A percentile compares a stretch with the other conserved stretches of the same genome.
Conservation (phyloP, 768 basidiomycete genomes). For the Pisolithus albus region DNA sequence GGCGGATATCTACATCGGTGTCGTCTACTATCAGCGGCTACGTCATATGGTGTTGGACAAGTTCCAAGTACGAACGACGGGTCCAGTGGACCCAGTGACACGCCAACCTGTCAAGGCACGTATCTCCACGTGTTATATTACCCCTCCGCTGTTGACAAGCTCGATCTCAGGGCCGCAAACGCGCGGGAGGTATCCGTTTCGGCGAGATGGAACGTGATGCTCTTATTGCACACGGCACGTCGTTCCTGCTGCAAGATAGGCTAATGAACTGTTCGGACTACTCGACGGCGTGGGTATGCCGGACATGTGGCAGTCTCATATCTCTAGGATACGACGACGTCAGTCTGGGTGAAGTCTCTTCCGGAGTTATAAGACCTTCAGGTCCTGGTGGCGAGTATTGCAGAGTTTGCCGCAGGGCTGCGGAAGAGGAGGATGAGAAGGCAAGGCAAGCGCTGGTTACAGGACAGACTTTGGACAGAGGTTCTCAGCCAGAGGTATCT, state of each 20-base stretch:
- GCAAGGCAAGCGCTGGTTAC: slow-evolving; percentile 55
- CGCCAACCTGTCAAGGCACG: slow-evolving; percentile 93
- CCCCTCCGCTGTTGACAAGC: neutral
- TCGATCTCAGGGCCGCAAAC: slow-evolving; percentile 77
- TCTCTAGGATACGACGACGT: slow-evolving; percentile 94
- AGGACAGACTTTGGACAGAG: slow-evolving; percentile 40
- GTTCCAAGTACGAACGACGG: slow-evolving; percentile 98
- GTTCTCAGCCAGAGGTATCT: slow-evolving; percentile 44
- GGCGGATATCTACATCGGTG: slow-evolving; percentile 96
- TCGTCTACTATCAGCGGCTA: slow-evolving; percentile 97
- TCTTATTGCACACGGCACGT: slow-evolving; percentile 95
- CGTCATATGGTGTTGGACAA: slow-evolving; percentile 99
- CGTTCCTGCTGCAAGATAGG: slow-evolving; percentile 95
- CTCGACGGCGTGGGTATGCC: slow-evolving; percentile 98
- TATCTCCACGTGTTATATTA: slow-evolving; percentile 2
- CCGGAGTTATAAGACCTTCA: slow-evolving; percentile 47
- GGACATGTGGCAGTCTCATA: slow-evolving; percentile 91
- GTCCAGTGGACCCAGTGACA: slow-evolving; percentile 92
- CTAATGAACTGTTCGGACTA: slow-evolving; percentile 99
- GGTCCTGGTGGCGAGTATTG: slow-evolving; percentile 92
- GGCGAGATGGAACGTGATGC: slow-evolving; percentile 99
- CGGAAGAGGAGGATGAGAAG: slow-evolving; percentile 56
- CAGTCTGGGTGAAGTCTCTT: slow-evolving; percentile 57
- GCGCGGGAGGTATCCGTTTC: slow-evolving; percentile 97
- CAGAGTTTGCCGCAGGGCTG: slow-evolving; percentile 76